phyloP scores from a whole-genome alignment of 768 basidiomycete species.

The Phlebiopsis flavidoalba region DNA sequence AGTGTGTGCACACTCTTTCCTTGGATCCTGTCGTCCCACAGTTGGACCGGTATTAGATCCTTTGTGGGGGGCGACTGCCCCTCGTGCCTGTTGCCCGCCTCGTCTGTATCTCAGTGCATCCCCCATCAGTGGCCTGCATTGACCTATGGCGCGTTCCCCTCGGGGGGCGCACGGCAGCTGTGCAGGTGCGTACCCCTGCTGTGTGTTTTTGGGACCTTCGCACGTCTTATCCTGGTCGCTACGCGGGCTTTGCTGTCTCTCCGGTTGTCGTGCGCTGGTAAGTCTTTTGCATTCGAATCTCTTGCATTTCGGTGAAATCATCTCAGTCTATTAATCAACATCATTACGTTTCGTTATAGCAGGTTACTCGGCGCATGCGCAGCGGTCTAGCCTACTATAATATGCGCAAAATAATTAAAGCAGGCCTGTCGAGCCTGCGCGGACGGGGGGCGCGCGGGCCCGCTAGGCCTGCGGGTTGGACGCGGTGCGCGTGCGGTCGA shows the following conservation, averaged over 20 bases:
- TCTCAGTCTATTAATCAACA: no score
- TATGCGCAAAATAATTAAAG: background rate
- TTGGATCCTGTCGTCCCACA: background rate
- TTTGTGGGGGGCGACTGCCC: no score
- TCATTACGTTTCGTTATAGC: no score
- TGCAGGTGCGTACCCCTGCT: background rate
- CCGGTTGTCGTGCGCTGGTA: no score
- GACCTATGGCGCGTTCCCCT: background rate
- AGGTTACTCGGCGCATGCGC: no score
- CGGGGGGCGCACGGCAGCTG: background rate
- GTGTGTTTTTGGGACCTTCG: background rate
- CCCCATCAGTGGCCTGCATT: no score
- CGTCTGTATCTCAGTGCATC: background rate
- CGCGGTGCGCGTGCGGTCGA: background rate
- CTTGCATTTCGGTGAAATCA: no score
- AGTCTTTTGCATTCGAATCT: no score
- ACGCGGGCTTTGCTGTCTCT: no score
- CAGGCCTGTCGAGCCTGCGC: background rate
- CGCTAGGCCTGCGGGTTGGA: background rate
- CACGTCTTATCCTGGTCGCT: no score
- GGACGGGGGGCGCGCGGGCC: no score
- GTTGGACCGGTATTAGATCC: background rate
- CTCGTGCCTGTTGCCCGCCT: background rate
- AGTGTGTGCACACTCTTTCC: background rate
- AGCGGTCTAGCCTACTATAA: background rate